phyloP scores from a whole-genome alignment of 2,329 filamentous ascomycete species.

The Keithomyces neogunnii region DNA sequence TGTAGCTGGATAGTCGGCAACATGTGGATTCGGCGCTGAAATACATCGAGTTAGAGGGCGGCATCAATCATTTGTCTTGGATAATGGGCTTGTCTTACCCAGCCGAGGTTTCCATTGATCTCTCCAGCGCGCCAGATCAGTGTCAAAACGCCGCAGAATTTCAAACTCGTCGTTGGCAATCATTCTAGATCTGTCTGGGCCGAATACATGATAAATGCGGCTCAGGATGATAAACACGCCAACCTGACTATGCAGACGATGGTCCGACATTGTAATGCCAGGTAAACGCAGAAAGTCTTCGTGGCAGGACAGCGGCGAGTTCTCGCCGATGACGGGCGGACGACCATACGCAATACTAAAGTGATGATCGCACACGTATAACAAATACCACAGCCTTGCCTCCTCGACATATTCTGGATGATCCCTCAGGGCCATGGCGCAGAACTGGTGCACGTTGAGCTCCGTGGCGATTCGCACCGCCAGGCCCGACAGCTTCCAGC shows the following conservation, averaged over 20 bases:
- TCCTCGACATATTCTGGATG: slow-evolving; percentile 42
- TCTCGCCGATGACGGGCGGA: slow-evolving; percentile 51
- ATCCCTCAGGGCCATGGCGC: slow-evolving; percentile 35
- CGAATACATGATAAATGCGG: slow-evolving; percentile 49
- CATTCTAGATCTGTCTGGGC: slow-evolving; percentile 38
- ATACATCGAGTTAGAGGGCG: not conserved
- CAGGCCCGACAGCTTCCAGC: slow-evolving; percentile 49
- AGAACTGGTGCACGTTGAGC: slow-evolving; percentile 45
- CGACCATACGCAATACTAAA: slow-evolving; percentile 53
- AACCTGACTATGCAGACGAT: slow-evolving; percentile 50
- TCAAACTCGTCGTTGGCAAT: slow-evolving; percentile 25
- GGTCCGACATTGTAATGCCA: slow-evolving; percentile 43
- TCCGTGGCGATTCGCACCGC: slow-evolving; percentile 51
- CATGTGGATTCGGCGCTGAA: slow-evolving; percentile 33
- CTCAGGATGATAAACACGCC: slow-evolving; percentile 51
- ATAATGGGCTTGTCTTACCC: slow-evolving; percentile 17
- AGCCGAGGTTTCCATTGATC: slow-evolving; percentile 26
- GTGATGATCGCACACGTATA: slow-evolving; percentile 60
- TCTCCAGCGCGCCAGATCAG: slow-evolving; percentile 26
- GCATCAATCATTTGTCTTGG: not conserved
- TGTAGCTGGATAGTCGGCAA: slow-evolving; percentile 40
- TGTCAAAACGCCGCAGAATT: slow-evolving; percentile 16
- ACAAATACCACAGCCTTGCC: slow-evolving; percentile 52
- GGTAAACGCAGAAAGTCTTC: slow-evolving; percentile 43
- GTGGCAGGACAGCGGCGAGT: slow-evolving; percentile 47